Conservation (phyloP, 768 basidiomycete genomes). For the Russula lepida region DNA sequence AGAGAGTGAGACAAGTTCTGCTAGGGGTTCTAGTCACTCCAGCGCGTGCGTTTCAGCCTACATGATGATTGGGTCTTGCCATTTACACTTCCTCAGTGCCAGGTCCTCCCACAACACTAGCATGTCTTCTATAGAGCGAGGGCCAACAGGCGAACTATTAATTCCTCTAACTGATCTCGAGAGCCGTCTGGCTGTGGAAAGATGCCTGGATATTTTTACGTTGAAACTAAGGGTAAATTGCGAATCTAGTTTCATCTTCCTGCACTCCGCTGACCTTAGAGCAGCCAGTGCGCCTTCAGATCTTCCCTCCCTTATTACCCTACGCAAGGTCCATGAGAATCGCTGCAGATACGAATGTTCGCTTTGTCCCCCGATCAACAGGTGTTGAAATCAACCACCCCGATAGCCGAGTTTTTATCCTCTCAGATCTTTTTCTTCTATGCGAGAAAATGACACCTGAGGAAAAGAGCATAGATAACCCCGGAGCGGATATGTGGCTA, state of each 20-base stretch:
- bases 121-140: constrained; percentile 44
- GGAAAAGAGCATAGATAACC: constrained; percentile 47
- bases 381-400: constrained; percentile 66
- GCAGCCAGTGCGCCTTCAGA: constrained; percentile 88
- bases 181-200: constrained; percentile 61
- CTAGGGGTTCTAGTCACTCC: constrained; percentile 42
- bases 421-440: constrained; percentile 88
- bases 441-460: constrained; percentile 68
- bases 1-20: constrained; percentile 45
- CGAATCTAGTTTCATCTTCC: constrained; percentile 12
- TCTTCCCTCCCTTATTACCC: constrained; percentile 68
- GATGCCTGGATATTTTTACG: constrained; percentile 88
- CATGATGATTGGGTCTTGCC: neutral
- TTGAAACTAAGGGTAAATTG: constrained; percentile 78
- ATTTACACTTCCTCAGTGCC: constrained; percentile 34
- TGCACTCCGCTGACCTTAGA: constrained; percentile 1
- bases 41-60: constrained; percentile 39
- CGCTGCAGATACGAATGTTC: constrained; percentile 62
- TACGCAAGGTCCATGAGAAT: constrained; percentile 72
- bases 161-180: constrained; percentile 74
- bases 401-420: constrained; percentile 75
- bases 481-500: constrained; percentile 78
- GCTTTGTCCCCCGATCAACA: constrained; percentile 69
- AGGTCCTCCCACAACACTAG: constrained; percentile 53
- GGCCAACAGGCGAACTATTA: constrained; percentile 42